Evolutionary conservation across 2,329 filamentous ascomycete genomes (phyloP), one percentile per base, ranked within the genome.

Genomic region (Leptographium galeiforme): DNA sequence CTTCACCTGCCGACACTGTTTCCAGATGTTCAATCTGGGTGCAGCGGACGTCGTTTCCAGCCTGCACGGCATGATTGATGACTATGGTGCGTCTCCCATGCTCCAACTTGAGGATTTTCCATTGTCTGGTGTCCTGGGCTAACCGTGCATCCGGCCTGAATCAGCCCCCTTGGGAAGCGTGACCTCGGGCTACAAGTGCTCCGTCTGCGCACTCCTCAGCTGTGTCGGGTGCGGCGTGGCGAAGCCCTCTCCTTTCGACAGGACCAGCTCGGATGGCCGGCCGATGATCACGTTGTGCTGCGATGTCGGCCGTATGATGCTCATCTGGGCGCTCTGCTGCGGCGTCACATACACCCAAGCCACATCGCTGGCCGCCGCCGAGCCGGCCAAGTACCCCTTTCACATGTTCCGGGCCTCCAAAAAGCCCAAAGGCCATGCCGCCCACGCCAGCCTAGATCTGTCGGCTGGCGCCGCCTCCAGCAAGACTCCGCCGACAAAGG

Each of bases 271-370:
- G 4, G 14, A 40, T 7, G 5, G 38, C 7, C 19, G 8, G 5
- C 45, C 39, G 11, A 40, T 33, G 11, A 12, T 61, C 30, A 44
- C 53, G 4, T 61, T 60, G 60, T 63, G 62, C 46, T 64, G 63
- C 41, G 54, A 61, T 6, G 30, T 52, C 11, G 60, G 60, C 6
- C 59, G 58, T 12, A 25, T 61, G 18, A 61, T 61, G 44, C 55
- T 64, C 16, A 51, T 61, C 34, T 61, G 60, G 51, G 54, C 57
- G 8, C 53, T 64, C 1, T 55, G 59, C 10, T 62, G 61, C 30
- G 63, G 63, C 2, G 44, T 47, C 12, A 51, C 54, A 16, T 43
- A n/a, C 30, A 36, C 11, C 16, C 14, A 16, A 10, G 13, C 7
- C 19, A 38, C 49, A 16, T 46, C 50, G 6, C 44, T 49, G 10